Percentiles rank a stretch among this genome's conserved stretches.
Conservation (phyloP, 805 yeast species). For the Monosporozyma solicola region DNA sequence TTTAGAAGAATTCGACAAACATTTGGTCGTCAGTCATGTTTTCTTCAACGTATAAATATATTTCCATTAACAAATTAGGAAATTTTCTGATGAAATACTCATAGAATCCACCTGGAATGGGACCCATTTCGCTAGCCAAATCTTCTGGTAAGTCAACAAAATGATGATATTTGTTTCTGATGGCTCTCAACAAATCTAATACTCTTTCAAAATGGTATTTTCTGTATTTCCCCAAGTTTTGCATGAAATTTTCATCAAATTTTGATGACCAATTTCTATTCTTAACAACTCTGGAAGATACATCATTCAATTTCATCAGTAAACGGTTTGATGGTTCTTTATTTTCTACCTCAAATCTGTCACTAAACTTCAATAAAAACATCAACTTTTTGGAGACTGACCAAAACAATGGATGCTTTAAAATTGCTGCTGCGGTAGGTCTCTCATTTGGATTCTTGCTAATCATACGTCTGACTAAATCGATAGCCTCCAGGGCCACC, state of each 20-base stretch:
- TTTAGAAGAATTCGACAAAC: conserved; percentile 36
- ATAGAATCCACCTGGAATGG: conserved; percentile 79
- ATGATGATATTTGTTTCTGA: conserved; percentile 92
- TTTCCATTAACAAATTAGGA: conserved; percentile 70
- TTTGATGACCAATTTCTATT: conserved; percentile 67
- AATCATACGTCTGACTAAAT: conserved; percentile 69
- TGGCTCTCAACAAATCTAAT: conserved; percentile 79
- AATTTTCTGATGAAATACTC: conserved; percentile 63
- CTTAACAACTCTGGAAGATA: conserved; percentile 43
- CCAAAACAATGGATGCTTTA: conserved; percentile 92
- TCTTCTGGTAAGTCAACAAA: conserved; percentile 76
- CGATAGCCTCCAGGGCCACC: conserved; percentile 50
- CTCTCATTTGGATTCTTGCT: conserved; percentile 53
- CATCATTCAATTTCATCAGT: conserved; percentile 45
- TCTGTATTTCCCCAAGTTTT: conserved; percentile 82
- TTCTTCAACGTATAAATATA: conserved; percentile 52
- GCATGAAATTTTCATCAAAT: conserved; percentile 66
- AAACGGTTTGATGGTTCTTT: conserved; percentile 69
- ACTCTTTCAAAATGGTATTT: conserved; percentile 72
- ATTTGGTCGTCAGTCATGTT: conserved; percentile 57
- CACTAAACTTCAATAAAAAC: conserved; percentile 79
- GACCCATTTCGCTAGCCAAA: conserved; percentile 58
- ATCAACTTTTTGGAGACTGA: conserved; percentile 59
- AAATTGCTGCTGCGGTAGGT: conserved; percentile 58
- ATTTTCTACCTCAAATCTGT: conserved; percentile 76